phyloP scores from a whole-genome alignment of 176 grass and related monocot genomes.

The Eleusine indica region DNA sequence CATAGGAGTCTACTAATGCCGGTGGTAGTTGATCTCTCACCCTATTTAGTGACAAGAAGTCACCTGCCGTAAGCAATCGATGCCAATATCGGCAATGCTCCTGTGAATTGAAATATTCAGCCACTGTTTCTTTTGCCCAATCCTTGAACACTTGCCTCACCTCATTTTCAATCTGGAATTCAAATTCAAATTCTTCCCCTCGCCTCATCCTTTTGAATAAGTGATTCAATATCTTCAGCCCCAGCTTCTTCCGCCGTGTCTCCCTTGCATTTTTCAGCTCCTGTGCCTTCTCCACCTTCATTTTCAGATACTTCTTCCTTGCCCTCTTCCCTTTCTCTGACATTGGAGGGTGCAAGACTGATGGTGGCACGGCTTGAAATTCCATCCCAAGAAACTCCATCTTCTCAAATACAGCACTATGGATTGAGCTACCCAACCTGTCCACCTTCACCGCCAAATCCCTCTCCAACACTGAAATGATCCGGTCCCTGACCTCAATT shows the following conservation, averaged over 20 bases:
- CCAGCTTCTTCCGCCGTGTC: slow-evolving; percentile 87
- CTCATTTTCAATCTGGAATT: slow-evolving; percentile 64
- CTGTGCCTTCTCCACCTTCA: slow-evolving; percentile 65
- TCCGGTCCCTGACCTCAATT: slow-evolving; percentile 64
- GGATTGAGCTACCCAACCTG: slow-evolving; percentile 65
- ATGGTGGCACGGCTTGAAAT: slow-evolving; percentile 84
- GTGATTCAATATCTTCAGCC: slow-evolving; percentile 80
- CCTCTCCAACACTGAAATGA: slow-evolving; percentile 61
- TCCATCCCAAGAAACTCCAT: slow-evolving; percentile 86
- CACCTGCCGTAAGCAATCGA: slow-evolving; percentile 63
- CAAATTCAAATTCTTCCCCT: slow-evolving; percentile 69
- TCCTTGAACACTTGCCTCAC: slow-evolving; percentile 65
- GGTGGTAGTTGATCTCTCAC: slow-evolving; percentile 75
- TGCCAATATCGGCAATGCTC: slow-evolving; percentile 80
- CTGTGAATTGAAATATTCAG: slow-evolving; percentile 58
- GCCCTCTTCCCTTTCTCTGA: slow-evolving; percentile 87
- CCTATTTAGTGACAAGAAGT: slow-evolving; percentile 78
- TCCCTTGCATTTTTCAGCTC: slow-evolving; percentile 91
- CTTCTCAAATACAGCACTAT: slow-evolving; percentile 84
- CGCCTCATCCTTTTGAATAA: slow-evolving; percentile 80
- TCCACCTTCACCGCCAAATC: slow-evolving; percentile 70
- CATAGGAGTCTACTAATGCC: slow-evolving; percentile 78
- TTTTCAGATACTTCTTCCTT: slow-evolving; percentile 88
- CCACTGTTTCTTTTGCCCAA: slow-evolving; percentile 67
- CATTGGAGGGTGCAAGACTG: slow-evolving; percentile 78